Conservation (phyloP, 495 filamentous ascomycete species). For the Aspergillus funiculosus region DNA sequence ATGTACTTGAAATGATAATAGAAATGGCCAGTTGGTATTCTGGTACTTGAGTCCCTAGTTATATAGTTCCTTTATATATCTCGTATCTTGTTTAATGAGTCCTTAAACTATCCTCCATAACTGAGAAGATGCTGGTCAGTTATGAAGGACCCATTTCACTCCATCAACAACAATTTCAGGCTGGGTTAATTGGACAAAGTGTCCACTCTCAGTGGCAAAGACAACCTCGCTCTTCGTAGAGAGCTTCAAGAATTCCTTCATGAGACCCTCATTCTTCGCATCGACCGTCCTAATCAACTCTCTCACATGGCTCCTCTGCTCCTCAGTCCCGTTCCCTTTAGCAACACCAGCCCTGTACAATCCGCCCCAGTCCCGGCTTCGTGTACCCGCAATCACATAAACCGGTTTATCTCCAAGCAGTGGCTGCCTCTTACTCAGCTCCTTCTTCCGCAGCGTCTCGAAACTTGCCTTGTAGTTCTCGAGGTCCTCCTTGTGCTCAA, state of each 20-base stretch:
- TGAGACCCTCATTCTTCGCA: constrained; percentile 27
- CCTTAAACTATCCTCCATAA: neutral
- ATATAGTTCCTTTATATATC: no score
- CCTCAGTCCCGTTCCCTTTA: constrained; percentile 30
- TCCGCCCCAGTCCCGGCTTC: constrained; percentile 27
- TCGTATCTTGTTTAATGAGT: no score
- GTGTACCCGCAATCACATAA: constrained; percentile 22
- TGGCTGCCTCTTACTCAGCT: constrained; percentile 10
- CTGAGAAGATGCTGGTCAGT: neutral
- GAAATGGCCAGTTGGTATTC: neutral
- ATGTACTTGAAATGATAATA: neutral
- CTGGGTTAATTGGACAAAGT: constrained; percentile 24
- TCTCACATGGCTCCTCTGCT: constrained; percentile 26
- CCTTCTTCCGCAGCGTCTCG: constrained; percentile 10
- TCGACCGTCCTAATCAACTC: constrained; percentile 28
- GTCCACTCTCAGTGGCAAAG: constrained; percentile 29
- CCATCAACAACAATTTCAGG: neutral
- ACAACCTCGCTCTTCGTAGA: constrained; percentile 29
- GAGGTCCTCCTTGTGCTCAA: constrained; percentile 1
- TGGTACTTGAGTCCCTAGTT: no score
- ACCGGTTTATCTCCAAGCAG: constrained; percentile 13
- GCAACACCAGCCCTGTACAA: constrained; percentile 29
- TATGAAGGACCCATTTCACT: neutral
- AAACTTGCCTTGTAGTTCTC: constrained; percentile 12
- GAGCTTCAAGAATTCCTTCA: constrained; percentile 27